Base-by-base conservation (phyloP, 2,329 filamentous ascomycete species). In the Clonostachys rhizophaga region DNA sequence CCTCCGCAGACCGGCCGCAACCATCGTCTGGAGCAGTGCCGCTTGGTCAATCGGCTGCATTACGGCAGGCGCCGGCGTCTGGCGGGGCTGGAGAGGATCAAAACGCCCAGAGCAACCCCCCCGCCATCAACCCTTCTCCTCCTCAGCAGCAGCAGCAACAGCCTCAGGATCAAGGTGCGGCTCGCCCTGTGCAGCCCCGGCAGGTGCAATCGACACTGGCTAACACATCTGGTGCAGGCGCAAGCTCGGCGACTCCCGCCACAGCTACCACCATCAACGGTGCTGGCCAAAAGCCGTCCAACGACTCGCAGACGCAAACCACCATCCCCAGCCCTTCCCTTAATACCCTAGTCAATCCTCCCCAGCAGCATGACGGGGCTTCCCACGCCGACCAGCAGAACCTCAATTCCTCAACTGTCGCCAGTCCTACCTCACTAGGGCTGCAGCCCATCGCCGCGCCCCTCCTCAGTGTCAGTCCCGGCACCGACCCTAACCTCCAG, bases 291-390 rank as follows among this genome's bases (percentile, higher is more conserved):
- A 30, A 30, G 24, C 24, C 24, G 24, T 30, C 9, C 20, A 10
- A 42, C 13, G 40, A 17, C 20, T 17, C 18, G 40, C 36, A 39
- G 36, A n/a, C 14, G 36, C 36, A 39, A 18, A 85, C 89, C 66
- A 89, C 89, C 69, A 77, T 87, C 52, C 85, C 89, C 69, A 77
- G 87, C 52, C 85, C 89, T 50, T 89, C 82, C 60, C 94, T 94
- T 72, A 86, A 84, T 60, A 91, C 92, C 67, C 77, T 95, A 57
- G 91, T 94, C 70, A 85, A 94, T 61, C 76, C 54, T 42, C 56
- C 58, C 45, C 60, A 50, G 50, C 61, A 64, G 52, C 59, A 76
- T 61, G 74, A 76, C 58, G 67, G 64, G 52, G 51, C 66, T 58
- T 67, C 47, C 30, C 13, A 20, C 46, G 40, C 16, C 48, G 39